phyloP scores from a whole-genome alignment of 208 protist species.

The Leishmania gerbilli region DNA sequence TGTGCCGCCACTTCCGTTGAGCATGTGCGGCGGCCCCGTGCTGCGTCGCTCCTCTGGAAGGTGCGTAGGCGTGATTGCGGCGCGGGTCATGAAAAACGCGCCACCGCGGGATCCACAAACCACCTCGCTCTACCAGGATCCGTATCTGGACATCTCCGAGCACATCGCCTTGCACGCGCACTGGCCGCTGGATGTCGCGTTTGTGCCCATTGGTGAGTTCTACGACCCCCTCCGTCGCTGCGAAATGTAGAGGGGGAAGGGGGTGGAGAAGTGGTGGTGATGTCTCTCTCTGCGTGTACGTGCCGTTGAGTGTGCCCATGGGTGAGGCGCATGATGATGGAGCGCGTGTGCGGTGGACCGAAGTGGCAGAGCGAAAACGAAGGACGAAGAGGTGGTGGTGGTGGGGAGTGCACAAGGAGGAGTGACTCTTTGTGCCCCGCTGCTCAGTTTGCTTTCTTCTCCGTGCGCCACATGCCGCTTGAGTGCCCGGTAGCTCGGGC shows the following conservation, averaged over 20 bases:
- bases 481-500: background rate
- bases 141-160: constrained; percentile 81
- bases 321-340: background rate
- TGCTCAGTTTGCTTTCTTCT: background rate
- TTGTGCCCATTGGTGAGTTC: constrained; percentile 83
- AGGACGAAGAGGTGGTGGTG: background rate
- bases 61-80: constrained; percentile 87
- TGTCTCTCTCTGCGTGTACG: background rate
- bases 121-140: constrained; percentile 60
- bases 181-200: constrained; percentile 68
- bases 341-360: background rate
- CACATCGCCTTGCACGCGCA: constrained; percentile 52
- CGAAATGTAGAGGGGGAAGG: constrained; percentile 45
- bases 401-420: too few relatives aligned
- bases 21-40: constrained; percentile 89
- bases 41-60: constrained; percentile 72
- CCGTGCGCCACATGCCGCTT: background rate
- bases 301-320: background rate
- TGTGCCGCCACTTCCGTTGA: constrained; percentile 47
- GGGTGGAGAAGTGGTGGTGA: background rate
- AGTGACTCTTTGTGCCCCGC: background rate
- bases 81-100: constrained; percentile 60
- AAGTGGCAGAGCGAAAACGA: background rate
- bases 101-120: constrained; percentile 54
- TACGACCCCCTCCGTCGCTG: constrained; percentile 63